These are phyloP conservation scores for Medicago truncatula DNA, from an alignment of 306 rosid genomes.

Conservation along the genomic window DNA sequence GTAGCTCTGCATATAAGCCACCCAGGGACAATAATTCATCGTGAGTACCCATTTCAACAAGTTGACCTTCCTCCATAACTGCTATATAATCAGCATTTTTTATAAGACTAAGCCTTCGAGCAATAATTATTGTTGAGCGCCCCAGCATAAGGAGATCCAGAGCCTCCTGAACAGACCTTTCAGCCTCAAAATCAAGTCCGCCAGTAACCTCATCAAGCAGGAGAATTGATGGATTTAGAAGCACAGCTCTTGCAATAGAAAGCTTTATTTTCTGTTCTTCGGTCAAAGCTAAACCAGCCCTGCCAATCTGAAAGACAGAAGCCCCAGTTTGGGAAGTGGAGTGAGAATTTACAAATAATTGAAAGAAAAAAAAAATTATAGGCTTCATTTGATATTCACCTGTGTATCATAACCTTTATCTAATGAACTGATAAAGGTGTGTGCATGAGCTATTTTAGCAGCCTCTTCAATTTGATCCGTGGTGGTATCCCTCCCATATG, in stretches of 20 bases:
- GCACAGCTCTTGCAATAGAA: conserved; percentile 98
- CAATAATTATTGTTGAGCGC: conserved; percentile 96
- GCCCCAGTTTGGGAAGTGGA: conserved; percentile 21
- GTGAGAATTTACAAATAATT: conserved; percentile 22
- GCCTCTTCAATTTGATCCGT: conserved; percentile 99
- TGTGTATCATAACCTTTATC: conserved; percentile 88
- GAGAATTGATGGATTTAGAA: conserved; percentile 93
- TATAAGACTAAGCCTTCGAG: conserved; percentile 98
- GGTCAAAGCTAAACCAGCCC: conserved; percentile 87
- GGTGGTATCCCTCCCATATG: conserved; percentile 93
- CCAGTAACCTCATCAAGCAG: conserved; percentile 99
- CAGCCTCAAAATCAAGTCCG: conserved; percentile 99
- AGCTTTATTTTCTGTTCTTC: conserved; percentile 97
- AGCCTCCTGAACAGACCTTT: conserved; percentile 96
- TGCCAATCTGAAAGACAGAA: conserved; percentile 82
- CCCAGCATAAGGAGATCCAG: conserved; percentile 98
- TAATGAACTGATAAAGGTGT: conserved; percentile 92
- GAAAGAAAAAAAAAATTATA: conserved; percentile 24
- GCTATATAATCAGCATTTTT: conserved; percentile 99
- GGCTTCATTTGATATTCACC: conserved; percentile 53
- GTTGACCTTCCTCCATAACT: conserved; percentile 99
- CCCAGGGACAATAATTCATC: conserved; percentile 80
- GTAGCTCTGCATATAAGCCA: conserved; percentile 97
- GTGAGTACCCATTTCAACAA: conserved; percentile 98
- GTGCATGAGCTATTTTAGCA: conserved; percentile 98